A percentile compares a stretch with the other conserved stretches of the same genome.
Conservation (phyloP, 805 yeast species). For the Saccharomycopsis fodiens region DNA sequence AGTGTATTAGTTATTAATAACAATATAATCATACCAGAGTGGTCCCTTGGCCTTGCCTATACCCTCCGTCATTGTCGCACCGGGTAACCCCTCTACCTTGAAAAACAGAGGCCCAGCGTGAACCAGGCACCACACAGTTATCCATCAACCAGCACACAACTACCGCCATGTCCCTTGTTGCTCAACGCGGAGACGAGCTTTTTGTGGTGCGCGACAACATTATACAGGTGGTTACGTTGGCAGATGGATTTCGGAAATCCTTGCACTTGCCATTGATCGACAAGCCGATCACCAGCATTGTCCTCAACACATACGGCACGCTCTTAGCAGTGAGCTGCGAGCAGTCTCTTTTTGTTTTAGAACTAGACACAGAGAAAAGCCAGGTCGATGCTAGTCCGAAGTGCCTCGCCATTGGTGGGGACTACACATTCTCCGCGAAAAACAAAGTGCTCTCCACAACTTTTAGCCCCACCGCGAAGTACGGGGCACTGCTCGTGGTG, state of each 20-base stretch:
- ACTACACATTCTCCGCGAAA: slow-evolving; percentile 19
- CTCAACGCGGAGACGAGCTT: background rate
- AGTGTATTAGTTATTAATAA: too few relatives aligned
- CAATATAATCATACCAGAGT: too few relatives aligned
- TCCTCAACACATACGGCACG: slow-evolving; percentile 34
- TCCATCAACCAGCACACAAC: too few relatives aligned
- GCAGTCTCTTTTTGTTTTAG: slow-evolving; percentile 25
- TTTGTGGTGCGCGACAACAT: slow-evolving; percentile 21
- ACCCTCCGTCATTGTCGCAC: too few relatives aligned
- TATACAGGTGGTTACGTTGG: slow-evolving; percentile 20
- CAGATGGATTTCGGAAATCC: background rate
- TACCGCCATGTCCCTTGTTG: background rate
- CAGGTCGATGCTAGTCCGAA: slow-evolving; percentile 3
- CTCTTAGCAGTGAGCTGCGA: slow-evolving; percentile 36
- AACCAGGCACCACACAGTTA: too few relatives aligned
- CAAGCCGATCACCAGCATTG: slow-evolving; percentile 29
- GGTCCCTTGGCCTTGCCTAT: too few relatives aligned
- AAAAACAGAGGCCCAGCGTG: too few relatives aligned
- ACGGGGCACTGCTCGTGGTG: slow-evolving; percentile 37
- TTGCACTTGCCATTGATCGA: slow-evolving; percentile 19
- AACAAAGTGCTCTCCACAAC: slow-evolving; percentile 31
- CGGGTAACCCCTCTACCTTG: too few relatives aligned
- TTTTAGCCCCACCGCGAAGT: slow-evolving; percentile 39
- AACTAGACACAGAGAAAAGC: slow-evolving; percentile 22
- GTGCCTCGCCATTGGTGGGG: slow-evolving; percentile 24